phyloP scores from a whole-genome alignment of 768 basidiomycete genomes.

The Phylloporus sp. region DNA sequence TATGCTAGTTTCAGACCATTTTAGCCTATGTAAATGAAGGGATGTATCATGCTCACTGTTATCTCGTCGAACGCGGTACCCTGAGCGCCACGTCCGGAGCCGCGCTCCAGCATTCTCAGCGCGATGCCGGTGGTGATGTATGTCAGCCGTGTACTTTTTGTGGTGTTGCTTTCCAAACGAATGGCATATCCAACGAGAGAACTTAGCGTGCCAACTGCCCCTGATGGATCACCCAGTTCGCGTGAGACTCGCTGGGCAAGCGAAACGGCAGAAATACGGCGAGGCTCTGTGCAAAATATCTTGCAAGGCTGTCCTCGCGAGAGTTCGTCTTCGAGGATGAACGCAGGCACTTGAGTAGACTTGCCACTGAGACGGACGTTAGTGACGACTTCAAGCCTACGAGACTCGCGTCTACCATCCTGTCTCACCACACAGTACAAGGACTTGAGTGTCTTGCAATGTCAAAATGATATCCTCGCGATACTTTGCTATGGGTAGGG shows the following conservation, averaged over 20 bases:
- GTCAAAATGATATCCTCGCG: conserved; percentile 64
- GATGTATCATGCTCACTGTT: conserved; percentile 53
- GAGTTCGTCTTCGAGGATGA: conserved; percentile 87
- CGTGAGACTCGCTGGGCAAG: conserved; percentile 89
- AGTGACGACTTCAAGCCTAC: conserved; percentile 22
- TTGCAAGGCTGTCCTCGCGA: conserved; percentile 78
- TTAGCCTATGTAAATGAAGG: conserved; percentile 1
- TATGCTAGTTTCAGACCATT: conserved; percentile 50
- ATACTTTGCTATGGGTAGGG: conserved; percentile 82
- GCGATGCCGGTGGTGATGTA: conserved; percentile 96
- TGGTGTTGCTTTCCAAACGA: conserved; percentile 82
- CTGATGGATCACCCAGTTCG: conserved; percentile 83
- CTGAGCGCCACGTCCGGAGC: conserved; percentile 60
- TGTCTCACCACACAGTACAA: conserved; percentile 84
- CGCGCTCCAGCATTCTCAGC: conserved; percentile 91
- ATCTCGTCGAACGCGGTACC: conserved; percentile 90
- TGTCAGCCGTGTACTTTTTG: conserved; percentile 68
- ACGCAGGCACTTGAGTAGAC: conserved; percentile 92
- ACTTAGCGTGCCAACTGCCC: conserved; percentile 64
- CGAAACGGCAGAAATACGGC: conserved; percentile 93
- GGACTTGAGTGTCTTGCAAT: conserved; percentile 70
- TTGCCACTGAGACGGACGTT: conserved; percentile 62
- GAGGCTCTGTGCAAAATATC: conserved; percentile 92
- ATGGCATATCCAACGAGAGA: conserved; percentile 95
- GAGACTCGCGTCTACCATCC: conserved; percentile 55